Conservation (phyloP, 2,329 filamentous ascomycete species). For the Emmonsiellopsis sp. region DNA sequence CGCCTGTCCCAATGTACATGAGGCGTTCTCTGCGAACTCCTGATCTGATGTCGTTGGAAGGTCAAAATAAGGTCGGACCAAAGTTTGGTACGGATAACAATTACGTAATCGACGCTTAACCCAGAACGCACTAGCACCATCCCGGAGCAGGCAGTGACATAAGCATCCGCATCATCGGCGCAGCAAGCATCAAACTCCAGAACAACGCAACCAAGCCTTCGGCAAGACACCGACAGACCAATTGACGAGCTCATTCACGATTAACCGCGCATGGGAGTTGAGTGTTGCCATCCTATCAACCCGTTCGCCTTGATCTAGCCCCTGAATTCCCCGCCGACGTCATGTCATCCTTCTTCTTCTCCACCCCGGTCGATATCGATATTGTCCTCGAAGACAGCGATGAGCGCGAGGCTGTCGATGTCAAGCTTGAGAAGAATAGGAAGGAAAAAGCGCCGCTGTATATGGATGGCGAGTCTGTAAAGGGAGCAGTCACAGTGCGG, state of each 20-base stretch:
- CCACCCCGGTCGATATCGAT: constrained; percentile 96
- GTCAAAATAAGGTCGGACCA: not conserved
- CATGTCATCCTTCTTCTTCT: constrained; percentile 99
- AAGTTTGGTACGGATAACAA: not conserved
- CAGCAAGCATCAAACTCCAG: not conserved
- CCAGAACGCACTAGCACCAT: not conserved
- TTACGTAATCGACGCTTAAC: not conserved
- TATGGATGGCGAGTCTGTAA: constrained; percentile 96
- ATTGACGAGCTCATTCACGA: not conserved
- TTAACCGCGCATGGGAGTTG: not conserved
- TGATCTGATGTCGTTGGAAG: too few relatives aligned
- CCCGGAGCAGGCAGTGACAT: not conserved
- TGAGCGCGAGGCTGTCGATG: constrained; percentile 88
- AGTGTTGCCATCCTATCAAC: not conserved
- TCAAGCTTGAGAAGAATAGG: constrained; percentile 96
- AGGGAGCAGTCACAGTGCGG: constrained; percentile 86
- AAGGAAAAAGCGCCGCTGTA: constrained; percentile 95
- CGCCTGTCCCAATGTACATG: too few relatives aligned
- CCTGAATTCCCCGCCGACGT: constrained; percentile 10
- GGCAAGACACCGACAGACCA: not conserved
- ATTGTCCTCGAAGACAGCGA: constrained; percentile 93
- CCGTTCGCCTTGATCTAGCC: not conserved
- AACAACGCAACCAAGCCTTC: not conserved
- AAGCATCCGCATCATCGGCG: not conserved
- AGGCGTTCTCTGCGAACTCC: too few relatives aligned